phyloP scores from a whole-genome alignment of 441 rosid genomes.

The Adansonia grandidieri region DNA sequence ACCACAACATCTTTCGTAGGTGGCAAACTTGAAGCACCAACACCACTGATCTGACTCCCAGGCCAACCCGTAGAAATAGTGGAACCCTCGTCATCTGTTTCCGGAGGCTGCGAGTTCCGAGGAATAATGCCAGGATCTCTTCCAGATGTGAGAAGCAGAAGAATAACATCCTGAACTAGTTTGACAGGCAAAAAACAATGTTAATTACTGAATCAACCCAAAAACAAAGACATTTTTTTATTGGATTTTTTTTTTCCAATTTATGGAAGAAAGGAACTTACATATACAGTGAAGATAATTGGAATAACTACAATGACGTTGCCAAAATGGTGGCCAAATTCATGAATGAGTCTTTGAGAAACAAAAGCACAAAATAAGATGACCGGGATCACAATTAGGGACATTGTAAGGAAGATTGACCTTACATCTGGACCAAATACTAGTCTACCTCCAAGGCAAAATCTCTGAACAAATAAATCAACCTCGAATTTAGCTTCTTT shows the following conservation, averaged over 20 bases:
- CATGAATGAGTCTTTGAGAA: constrained; percentile 45
- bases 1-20: constrained; percentile 64
- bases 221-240: neutral
- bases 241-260: neutral
- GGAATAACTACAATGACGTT: constrained; percentile 38
- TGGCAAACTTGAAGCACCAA: constrained; percentile 43
- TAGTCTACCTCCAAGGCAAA: constrained; percentile 28
- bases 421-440: constrained; percentile 28
- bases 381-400: constrained; percentile 29
- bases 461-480: neutral
- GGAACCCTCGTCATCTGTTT: constrained; percentile 55
- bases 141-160: constrained; percentile 75
- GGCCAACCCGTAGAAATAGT: constrained; percentile 53
- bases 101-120: constrained; percentile 63
- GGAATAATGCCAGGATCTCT: constrained; percentile 89
- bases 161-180: constrained; percentile 52
- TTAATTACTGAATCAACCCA: neutral
- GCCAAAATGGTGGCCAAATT: constrained; percentile 47
- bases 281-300: constrained; percentile 53
- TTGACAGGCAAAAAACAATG: constrained; percentile 24
- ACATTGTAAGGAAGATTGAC: constrained; percentile 27
- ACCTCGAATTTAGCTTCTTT: no score
- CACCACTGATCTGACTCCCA: constrained; percentile 36
- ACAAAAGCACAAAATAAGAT: constrained; percentile 54
- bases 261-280: constrained; percentile 35